Percentiles rank a stretch among this genome's conserved stretches.
Conservation (phyloP, 2,329 filamentous ascomycete species). For the Botrytis elliptica region DNA sequence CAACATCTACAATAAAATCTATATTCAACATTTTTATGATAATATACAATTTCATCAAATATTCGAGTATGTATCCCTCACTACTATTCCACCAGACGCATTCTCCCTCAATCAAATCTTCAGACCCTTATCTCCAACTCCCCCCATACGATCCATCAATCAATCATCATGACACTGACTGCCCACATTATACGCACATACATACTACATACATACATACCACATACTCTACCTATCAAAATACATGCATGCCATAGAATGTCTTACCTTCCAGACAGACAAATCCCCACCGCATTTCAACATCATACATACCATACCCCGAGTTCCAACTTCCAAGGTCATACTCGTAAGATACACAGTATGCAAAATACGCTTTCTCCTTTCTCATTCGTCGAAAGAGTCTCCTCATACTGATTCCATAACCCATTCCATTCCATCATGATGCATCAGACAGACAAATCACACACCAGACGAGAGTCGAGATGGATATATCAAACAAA, state of each 20-base stretch:
- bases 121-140: neutral
- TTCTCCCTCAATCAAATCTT: neutral
- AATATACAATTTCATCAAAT: neutral
- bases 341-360: too few species aligned
- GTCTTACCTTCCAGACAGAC: conserved; percentile 2
- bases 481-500: neutral
- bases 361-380: neutral
- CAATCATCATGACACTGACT: neutral
- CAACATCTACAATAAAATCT: too few species aligned
- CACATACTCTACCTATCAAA: neutral
- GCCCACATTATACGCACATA: neutral
- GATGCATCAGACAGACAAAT: neutral
- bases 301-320: neutral
- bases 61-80: neutral
- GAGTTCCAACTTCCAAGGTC: neutral
- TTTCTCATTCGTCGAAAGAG: neutral
- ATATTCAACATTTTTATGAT: too few species aligned
- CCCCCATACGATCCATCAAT: neutral
- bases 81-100: neutral
- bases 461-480: neutral
- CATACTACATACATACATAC: neutral
- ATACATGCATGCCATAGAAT: neutral
- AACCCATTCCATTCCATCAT: neutral
- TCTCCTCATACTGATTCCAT: neutral
- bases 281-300: neutral